Base-by-base conservation (phyloP, 805 yeast genomes). In the Wickerhamiella allomyrinae region DNA sequence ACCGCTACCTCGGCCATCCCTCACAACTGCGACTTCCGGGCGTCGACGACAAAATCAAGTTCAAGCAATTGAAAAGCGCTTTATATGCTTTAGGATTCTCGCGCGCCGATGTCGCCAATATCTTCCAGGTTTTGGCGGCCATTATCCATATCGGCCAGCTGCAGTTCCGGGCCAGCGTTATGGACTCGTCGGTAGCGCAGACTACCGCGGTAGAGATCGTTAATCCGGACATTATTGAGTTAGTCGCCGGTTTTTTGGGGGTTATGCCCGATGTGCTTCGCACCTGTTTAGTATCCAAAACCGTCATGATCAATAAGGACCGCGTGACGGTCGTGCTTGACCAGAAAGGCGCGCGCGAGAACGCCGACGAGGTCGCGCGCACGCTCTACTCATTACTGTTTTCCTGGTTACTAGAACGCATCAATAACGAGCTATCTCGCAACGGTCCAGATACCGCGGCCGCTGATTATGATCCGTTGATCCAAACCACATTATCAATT, bases 21-120 rank as follows among this genome's bases (percentile, higher is more conserved):
- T 53, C 69, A 7, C 65, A 63, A 40, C 52, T 66, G 25, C 59
- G 61, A 27, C 58, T 68, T 13, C 29, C 46, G 15, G 67, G 70
- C 21, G 62, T 69, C 7, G 74, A 73, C 54, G 79, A 74, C 49
- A 51, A 59, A 10, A 62, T 61, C 43, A 71, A 70, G 35, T 72
- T 71, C 57, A 58, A 61, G 42, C 60, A 60, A 39, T 61, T 74
- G 23, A 64, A 66, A 38, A 64, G 68, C n/a, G 71, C 77, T 0
- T 66, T 74, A 43, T 57, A 59, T 31, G 60, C 66, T 13, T 61
- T 74, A 55, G 76, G 73, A 9, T 72, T 74, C 46, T 50, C 66
- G 6, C 50, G 65, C 1, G 53, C 61, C 1, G 77, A 73, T 40
- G 65, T 67, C 14, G 67, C 71, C 36, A 63, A 66, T 46, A 68